Percentiles rank a stretch among this genome's conserved stretches.
These are phyloP conservation scores for Leccinellum albellum DNA, from an alignment of 768 basidiomycete genomes.

Conservation along the genomic window DNA sequence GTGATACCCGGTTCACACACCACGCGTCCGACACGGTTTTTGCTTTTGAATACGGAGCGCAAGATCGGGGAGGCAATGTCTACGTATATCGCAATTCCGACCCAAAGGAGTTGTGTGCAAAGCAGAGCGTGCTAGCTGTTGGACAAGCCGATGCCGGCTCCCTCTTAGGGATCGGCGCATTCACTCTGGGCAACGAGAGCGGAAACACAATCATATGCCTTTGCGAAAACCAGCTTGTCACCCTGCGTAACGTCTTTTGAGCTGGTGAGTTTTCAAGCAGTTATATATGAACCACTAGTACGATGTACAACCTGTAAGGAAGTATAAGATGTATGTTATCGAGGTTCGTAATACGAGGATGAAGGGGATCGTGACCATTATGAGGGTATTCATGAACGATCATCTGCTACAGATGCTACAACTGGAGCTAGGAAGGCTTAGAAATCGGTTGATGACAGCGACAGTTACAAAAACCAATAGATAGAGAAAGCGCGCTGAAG, in stretches of 20 bases:
- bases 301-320: slow-evolving; percentile 32
- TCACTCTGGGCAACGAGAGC: slow-evolving; percentile 33
- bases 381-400: slow-evolving; percentile 35
- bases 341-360: slow-evolving; percentile 23
- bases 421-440: slow-evolving; percentile 19
- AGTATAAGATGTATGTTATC: slow-evolving; percentile 37
- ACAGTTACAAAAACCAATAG: slow-evolving; percentile 31
- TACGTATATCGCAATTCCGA: slow-evolving; percentile 74
- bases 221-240: slow-evolving; percentile 70
- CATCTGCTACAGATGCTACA: slow-evolving; percentile 32
- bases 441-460: slow-evolving; percentile 27
- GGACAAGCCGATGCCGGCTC: slow-evolving; percentile 68
- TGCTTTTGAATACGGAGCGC: slow-evolving; percentile 78
- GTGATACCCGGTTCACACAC: slow-evolving; percentile 82
- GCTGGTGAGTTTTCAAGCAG: slow-evolving; percentile 16
- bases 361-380: slow-evolving; percentile 31
- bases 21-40: slow-evolving; percentile 61
- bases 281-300: slow-evolving; percentile 26
- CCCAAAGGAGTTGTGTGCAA: slow-evolving; percentile 56
- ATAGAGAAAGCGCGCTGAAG: slow-evolving; percentile 27
- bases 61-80: slow-evolving; percentile 71
- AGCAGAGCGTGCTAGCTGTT: slow-evolving; percentile 78
- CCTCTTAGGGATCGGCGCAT: slow-evolving; percentile 68
- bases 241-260: slow-evolving; percentile 44
- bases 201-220: slow-evolving; percentile 57